These are phyloP conservation scores for Mesotaenium endlicherianum DNA, from an alignment of 139 green algal genomes.

Conservation along the genomic window DNA sequence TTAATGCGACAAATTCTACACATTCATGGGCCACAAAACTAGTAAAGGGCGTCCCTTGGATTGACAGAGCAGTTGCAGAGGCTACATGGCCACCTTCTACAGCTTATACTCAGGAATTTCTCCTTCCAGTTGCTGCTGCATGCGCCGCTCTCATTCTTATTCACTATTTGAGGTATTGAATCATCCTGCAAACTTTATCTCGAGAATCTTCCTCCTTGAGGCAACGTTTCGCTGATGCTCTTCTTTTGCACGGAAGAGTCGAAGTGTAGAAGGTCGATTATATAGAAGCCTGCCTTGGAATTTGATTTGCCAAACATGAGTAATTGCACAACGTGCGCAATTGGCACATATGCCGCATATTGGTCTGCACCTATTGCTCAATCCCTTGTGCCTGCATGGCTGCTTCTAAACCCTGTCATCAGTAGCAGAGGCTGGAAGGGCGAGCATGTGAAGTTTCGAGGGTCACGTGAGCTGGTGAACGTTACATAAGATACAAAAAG, in stretches of 20 bases:
- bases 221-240: neutral
- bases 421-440: too few relatives aligned
- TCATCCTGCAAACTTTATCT: neutral
- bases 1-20: too few relatives aligned
- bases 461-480: too few relatives aligned
- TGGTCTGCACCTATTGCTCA: too few relatives aligned
- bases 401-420: too few relatives aligned
- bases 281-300: neutral
- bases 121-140: neutral
- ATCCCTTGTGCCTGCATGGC: too few relatives aligned
- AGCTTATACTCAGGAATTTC: neutral
- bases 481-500: too few relatives aligned
- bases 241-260: neutral
- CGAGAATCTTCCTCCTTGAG: neutral
- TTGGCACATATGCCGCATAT: neutral
- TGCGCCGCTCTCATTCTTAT: neutral
- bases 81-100: neutral
- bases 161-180: slow-evolving; percentile 7
- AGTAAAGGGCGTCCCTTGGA: too few relatives aligned
- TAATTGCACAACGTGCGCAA: neutral
- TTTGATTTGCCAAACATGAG: neutral
- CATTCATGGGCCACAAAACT: too few relatives aligned
- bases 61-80: neutral
- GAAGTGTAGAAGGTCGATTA: neutral
- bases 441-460: too few relatives aligned